Evolutionary conservation across 192 early-diverging fungal species (phyloP).

Genomic region (Pilobolus umbonatus): DNA sequence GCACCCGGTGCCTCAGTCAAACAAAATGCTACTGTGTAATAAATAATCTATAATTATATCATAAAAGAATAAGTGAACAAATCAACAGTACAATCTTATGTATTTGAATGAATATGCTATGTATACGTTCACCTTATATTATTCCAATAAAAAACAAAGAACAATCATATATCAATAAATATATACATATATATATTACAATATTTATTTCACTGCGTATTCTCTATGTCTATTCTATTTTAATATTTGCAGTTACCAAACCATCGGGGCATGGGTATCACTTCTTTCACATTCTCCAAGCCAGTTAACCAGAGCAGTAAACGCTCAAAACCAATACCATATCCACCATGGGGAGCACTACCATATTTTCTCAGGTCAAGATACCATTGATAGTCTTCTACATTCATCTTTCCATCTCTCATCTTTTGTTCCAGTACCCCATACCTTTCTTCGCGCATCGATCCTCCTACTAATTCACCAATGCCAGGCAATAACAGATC

Average conservation of each 20-base stretch:
- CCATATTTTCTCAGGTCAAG: constrained; percentile 79
- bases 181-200: neutral
- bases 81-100: no score
- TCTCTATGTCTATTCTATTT: no score
- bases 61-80: neutral
- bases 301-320: constrained; percentile 75
- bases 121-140: no score
- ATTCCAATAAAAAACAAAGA: no score
- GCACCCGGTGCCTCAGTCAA: constrained; percentile 16
- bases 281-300: constrained; percentile 73
- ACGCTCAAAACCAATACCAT: constrained; percentile 87
- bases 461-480: constrained; percentile 83
- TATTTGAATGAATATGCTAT: no score
- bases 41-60: no score
- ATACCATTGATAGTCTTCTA: constrained; percentile 80
- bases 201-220: no score
- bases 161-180: no score
- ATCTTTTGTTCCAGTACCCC: constrained; percentile 52
- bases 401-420: constrained; percentile 44
- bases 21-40: neutral
- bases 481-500: constrained; percentile 81
- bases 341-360: constrained; percentile 83
- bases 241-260: constrained; percentile 49
- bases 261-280: constrained; percentile 52
- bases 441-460: constrained; percentile 70